phyloP scores from a whole-genome alignment of 2,329 filamentous ascomycete species.

The Drechslera avenae region DNA sequence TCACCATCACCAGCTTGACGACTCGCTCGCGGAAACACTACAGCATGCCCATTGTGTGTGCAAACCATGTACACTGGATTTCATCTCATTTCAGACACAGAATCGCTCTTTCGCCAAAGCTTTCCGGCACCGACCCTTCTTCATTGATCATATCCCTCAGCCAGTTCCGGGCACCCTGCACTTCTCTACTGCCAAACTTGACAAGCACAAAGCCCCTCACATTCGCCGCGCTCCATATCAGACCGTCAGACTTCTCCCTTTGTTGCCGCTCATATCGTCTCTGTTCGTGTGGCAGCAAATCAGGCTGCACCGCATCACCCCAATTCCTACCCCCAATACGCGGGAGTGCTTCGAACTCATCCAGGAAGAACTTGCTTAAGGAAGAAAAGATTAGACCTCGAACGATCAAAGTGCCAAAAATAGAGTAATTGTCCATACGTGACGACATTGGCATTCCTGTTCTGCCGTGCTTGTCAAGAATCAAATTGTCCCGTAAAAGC shows the following conservation, averaged over 20 bases:
- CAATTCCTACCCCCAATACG: constrained; percentile 85
- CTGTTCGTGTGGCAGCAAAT: constrained; percentile 52
- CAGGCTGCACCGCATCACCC: constrained; percentile 51
- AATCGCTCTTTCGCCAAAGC: constrained; percentile 81
- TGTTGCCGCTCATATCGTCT: constrained; percentile 59
- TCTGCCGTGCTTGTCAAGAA: constrained; percentile 64
- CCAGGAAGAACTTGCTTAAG: constrained; percentile 75
- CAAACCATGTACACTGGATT: too few relatives aligned
- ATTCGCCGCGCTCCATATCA: constrained; percentile 48
- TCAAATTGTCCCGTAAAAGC: constrained; percentile 82
- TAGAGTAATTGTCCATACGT: constrained; percentile 74
- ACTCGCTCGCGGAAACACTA: too few relatives aligned
- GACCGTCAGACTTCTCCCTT: constrained; percentile 57
- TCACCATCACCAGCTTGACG: too few relatives aligned
- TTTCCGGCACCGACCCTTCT: constrained; percentile 71
- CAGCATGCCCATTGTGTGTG: too few relatives aligned
- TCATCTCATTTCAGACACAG: constrained; percentile 63
- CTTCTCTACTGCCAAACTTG: constrained; percentile 83
- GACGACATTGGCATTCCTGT: constrained; percentile 37
- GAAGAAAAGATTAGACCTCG: constrained; percentile 71
- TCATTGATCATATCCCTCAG: constrained; percentile 73
- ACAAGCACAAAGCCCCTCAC: constrained; percentile 76
- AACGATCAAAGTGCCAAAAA: constrained; percentile 85
- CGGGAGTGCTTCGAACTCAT: constrained; percentile 77
- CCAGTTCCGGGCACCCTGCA: constrained; percentile 83